Base-by-base conservation (phyloP, 257 asterid species). In the Nicotiana tomentosiformis region DNA sequence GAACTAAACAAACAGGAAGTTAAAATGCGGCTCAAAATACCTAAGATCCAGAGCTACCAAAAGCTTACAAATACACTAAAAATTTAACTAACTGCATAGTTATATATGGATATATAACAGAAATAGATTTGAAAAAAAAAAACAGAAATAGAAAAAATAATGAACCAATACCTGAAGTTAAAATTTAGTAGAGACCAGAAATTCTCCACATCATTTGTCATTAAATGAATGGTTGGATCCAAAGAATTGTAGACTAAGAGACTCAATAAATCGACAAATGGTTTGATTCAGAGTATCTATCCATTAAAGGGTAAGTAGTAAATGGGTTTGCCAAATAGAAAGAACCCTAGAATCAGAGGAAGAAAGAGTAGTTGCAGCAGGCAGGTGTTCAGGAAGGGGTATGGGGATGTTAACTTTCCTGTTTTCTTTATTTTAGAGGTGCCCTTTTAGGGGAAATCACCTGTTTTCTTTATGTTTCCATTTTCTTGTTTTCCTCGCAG, bases 81-180 rank as follows among this genome's bases (percentile, higher is more conserved):
- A 12, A 4, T 30, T 69, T 5, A 37, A 64, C 69, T 55, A 37
- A 51, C 39, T 57, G 15, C 81, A 77, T 17, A 77, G 26, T 14
- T 56, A 30, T 7, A 32, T 23, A 18, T 76, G 26, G 17, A 32
- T 26, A 51, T 51, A 51, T 10, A 76, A 20, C 9, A 7, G 11
- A 43, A 8, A 33, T 5, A 23, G 5, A 60, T 32, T 32, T 32
- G 35, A 3, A 32, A 32, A 23, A 62, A 15, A 35, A 33, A 67
- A 67, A 35, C 74, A 66, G 4, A 4, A 8, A 33, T 5, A 23
- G 5, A 60, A 68, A 20, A 10, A 68, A 68, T 3, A 37, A 37
- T 37, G 33, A 30, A 37, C 39, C 29, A 67, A 29, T 79, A 79
- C 82, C 82, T 58, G 74, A 61, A 79, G 60, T 69, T 58, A 79